Evolutionary conservation across 2,329 filamentous ascomycete species (phyloP).

Genomic region (Dactylellina parvicollis): DNA sequence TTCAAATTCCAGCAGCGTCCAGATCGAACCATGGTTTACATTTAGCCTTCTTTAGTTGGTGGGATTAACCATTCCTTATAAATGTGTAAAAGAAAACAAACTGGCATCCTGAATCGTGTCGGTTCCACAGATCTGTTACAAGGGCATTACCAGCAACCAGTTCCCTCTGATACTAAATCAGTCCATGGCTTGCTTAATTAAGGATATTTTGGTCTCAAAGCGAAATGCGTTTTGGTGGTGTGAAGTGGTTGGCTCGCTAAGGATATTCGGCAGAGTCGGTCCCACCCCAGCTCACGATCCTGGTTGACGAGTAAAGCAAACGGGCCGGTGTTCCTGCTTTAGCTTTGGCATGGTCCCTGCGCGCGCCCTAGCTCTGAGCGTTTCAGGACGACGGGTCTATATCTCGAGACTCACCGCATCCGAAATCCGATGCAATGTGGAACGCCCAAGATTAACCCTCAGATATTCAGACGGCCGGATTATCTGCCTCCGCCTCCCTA

Average conservation of each 20-base stretch:
- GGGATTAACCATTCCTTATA: no score
- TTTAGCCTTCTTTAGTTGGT: constrained; percentile 1
- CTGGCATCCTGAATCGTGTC: not conserved
- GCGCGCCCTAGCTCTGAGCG: constrained; percentile 3
- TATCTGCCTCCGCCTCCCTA: constrained; percentile 45
- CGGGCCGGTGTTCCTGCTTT: constrained; percentile 55
- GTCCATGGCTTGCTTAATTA: constrained; percentile 10
- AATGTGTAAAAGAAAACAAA: no score
- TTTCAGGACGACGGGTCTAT: constrained; percentile 29
- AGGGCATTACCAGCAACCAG: constrained; percentile 6
- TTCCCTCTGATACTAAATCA: not conserved
- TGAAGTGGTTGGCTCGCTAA: constrained; percentile 18
- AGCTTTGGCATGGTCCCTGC: constrained; percentile 17
- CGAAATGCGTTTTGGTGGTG: not conserved
- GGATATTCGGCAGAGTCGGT: constrained; percentile 31
- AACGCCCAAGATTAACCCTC: not conserved
- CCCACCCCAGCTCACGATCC: constrained; percentile 34
- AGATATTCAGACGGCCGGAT: constrained; percentile 30
- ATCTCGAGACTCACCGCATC: constrained; percentile 5
- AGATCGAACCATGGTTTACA: not conserved
- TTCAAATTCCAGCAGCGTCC: not conserved
- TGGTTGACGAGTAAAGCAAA: constrained; percentile 20
- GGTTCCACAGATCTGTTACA: constrained; percentile 2
- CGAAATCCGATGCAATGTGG: constrained; percentile 4
- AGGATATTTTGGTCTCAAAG: not conserved